These are phyloP conservation scores for Phlyctochytrium planicorne DNA, from an alignment of 192 early-diverging fungal genomes.

Conservation along the genomic window DNA sequence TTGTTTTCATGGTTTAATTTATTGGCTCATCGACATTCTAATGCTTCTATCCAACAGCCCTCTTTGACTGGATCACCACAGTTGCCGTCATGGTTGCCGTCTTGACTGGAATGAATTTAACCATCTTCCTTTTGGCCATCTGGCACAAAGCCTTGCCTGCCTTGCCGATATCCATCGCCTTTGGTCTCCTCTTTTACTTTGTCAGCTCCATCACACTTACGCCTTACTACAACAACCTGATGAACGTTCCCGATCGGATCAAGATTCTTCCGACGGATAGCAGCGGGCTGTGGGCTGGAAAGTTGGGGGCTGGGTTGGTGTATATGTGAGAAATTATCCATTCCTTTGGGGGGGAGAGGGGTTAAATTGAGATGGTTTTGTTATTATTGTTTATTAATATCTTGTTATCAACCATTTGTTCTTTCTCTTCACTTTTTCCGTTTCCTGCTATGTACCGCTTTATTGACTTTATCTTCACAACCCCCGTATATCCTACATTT, in stretches of 20 bases:
- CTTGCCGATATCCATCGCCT: conserved; percentile 81
- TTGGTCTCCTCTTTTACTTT: conserved; percentile 84
- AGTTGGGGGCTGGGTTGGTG: conserved; percentile 36
- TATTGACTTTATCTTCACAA: too few relatives aligned
- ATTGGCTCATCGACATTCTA: background rate
- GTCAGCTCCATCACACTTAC: conserved; percentile 43
- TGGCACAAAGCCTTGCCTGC: conserved; percentile 83
- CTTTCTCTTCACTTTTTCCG: too few relatives aligned
- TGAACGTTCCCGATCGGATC: conserved; percentile 19
- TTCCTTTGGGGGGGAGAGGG: conserved; percentile 20
- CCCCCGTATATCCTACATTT: too few relatives aligned
- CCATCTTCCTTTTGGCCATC: conserved; percentile 81
- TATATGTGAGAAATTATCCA: conserved; percentile 32
- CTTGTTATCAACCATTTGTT: background rate
- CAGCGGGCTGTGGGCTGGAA: conserved; percentile 42
- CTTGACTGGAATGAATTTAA: conserved; percentile 81
- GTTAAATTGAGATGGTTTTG: background rate
- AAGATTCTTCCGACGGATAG: conserved; percentile 4
- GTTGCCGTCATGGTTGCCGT: conserved; percentile 73
- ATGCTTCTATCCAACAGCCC: conserved; percentile 33
- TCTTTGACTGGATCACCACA: conserved; percentile 83
- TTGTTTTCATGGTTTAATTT: background rate
- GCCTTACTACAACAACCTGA: conserved; percentile 34
- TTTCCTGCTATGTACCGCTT: too few relatives aligned
- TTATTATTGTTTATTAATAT: background rate